Evolutionary conservation across 805 yeast species (phyloP).

Genomic region (Myxozyma vanderwaltii): DNA sequence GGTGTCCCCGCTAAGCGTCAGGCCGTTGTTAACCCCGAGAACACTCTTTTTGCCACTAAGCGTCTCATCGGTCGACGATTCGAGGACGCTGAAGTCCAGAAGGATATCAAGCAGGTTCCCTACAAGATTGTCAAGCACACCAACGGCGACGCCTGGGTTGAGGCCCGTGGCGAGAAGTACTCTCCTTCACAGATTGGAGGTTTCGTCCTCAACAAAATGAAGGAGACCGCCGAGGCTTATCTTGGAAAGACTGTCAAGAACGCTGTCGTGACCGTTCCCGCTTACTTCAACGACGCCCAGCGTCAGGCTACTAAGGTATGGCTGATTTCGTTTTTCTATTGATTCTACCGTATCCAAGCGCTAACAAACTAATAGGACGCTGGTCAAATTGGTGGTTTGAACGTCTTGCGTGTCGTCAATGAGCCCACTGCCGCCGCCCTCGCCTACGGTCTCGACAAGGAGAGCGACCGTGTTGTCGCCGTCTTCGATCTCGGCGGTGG

Average conservation of each 20-base stretch:
- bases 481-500: constrained; percentile 99
- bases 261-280: constrained; percentile 91
- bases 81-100: constrained; percentile 86
- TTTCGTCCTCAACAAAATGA: constrained; percentile 91
- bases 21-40: constrained; percentile 91
- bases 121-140: constrained; percentile 86
- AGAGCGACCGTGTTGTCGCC: constrained; percentile 75
- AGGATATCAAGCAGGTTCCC: constrained; percentile 84
- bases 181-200: constrained; percentile 97
- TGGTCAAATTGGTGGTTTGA: constrained; percentile 94
- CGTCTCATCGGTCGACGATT: constrained; percentile 92
- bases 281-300: constrained; percentile 88
- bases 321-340: neutral
- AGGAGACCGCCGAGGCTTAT: constrained; percentile 95
- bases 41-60: constrained; percentile 92
- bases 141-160: constrained; percentile 96
- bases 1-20: constrained; percentile 97
- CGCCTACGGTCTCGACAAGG: constrained; percentile 92
- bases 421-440: constrained; percentile 94
- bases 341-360: too few species aligned
- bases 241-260: constrained; percentile 83
- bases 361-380: constrained; percentile 55
- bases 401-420: constrained; percentile 84
- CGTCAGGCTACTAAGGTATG: constrained; percentile 79
- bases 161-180: constrained; percentile 82